These are phyloP conservation scores for Rhizopogon salebrosus DNA, from an alignment of 768 basidiomycete genomes.

Conservation along the genomic window DNA sequence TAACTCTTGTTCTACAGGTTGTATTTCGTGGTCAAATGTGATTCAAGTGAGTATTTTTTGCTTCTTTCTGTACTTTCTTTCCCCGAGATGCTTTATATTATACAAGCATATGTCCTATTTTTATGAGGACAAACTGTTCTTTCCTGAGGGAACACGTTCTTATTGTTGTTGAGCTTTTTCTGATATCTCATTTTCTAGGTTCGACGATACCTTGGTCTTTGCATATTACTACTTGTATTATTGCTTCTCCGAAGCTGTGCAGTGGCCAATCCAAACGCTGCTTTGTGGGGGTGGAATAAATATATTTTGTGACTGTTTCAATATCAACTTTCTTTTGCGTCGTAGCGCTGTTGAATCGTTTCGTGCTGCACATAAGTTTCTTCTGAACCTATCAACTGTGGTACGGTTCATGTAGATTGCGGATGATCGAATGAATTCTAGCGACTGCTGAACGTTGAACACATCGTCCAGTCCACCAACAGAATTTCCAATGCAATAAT, in stretches of 20 bases:
- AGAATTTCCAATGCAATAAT: too few species aligned
- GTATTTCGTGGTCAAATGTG: neutral
- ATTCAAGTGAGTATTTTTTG: neutral
- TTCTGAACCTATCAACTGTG: too few species aligned
- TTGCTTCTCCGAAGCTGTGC: neutral
- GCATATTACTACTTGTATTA: neutral
- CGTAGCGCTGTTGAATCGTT: too few species aligned
- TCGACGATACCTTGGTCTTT: neutral
- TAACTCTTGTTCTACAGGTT: neutral
- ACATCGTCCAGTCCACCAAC: too few species aligned
- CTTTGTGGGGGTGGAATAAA: neutral
- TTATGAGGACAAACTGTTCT: constrained; percentile 50
- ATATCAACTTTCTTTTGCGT: too few species aligned
- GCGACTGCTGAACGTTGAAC: too few species aligned
- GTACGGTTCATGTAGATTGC: too few species aligned
- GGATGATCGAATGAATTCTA: too few species aligned
- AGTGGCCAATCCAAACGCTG: too few species aligned
- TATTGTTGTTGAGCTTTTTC: neutral
- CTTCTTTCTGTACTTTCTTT: neutral
- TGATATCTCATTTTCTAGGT: neutral
- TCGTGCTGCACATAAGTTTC: too few species aligned
- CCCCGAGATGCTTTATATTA: constrained; percentile 46
- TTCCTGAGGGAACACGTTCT: constrained; percentile 37
- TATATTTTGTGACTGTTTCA: too few species aligned
- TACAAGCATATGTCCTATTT: constrained; percentile 78